Base-by-base conservation (phyloP, 495 filamentous ascomycete species). In the Parathielavia hyrcaniae region DNA sequence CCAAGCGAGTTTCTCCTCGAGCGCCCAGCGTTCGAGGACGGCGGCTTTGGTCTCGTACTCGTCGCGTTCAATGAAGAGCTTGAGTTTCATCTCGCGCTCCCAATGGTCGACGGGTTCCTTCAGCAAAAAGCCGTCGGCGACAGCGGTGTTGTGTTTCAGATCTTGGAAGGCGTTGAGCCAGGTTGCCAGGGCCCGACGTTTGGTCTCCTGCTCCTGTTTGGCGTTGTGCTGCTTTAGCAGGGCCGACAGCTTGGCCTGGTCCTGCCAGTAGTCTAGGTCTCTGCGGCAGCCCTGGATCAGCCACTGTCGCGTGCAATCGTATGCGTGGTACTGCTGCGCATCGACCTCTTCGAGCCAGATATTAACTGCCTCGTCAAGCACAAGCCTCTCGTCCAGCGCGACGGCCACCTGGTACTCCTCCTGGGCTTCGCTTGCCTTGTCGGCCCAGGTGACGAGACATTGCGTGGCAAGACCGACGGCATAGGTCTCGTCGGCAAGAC, bases 261-360 rank as follows among this genome's bases (percentile, higher is more conserved):
- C 63, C 30, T 63, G 69, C 69, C 67, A 69, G 20, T 64, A 11
- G 0, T 40, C 53, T 48, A 70, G 23, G 17, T 46, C 53, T 23
- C 44, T 45, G 32, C 48, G 57, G 26, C 47, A 60, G 4, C 64
- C 60, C 44, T 45, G 45, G 14, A 43, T 52, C 11, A 67, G 16
- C 26, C 38, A 50, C 35, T 64, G 53, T 16, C 64, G 40, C 4
- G 60, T 56, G 47, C 46, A 34, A 30, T 66, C 55, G 30, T 62
- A 53, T 9, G 61, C 57, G 16, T 53, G 52, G 32, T 61, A 57
- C n/a, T 61, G 62, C 10, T 65, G 55, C 11, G 59, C 57, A 9
- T 63, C 61, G 11, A 60, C 43, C 57, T 69, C 68, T 47, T 71
- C 69, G 11, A 50, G 61, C 69, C 69, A 71, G 53, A 66, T 69